phyloP scores from a whole-genome alignment of 2,329 filamentous ascomycete species.

The Fusarium sp. region DNA sequence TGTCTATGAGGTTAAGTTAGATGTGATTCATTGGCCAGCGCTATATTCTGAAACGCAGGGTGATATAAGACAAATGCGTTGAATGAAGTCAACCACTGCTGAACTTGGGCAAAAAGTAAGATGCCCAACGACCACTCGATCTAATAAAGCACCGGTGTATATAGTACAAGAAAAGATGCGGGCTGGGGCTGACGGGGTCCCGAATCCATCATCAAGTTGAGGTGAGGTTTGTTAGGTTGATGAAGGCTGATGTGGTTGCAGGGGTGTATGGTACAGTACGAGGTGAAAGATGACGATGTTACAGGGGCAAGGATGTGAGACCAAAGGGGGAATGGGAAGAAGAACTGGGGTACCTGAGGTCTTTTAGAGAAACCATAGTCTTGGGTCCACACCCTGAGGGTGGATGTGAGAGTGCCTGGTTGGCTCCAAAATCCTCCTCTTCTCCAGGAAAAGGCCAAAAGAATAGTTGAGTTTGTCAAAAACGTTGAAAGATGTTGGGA shows the following conservation, averaged over 20 bases:
- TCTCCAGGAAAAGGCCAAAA: neutral
- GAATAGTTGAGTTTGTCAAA: neutral
- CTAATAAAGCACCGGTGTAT: neutral
- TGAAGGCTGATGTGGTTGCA: slow-evolving; percentile 12
- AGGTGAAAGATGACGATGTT: slow-evolving; percentile 8
- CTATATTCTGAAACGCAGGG: neutral
- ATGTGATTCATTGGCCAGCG: neutral
- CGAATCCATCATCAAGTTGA: neutral
- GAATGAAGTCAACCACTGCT: neutral
- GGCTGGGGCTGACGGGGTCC: neutral
- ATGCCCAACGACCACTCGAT: neutral
- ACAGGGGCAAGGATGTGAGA: slow-evolving; percentile 14
- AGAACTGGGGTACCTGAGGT: slow-evolving; percentile 26
- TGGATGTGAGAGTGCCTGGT: neutral
- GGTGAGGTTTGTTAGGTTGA: neutral
- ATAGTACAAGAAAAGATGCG: neutral
- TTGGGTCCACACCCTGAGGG: slow-evolving; percentile 18
- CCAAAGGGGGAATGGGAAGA: slow-evolving; percentile 1
- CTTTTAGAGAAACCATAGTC: slow-evolving; percentile 16
- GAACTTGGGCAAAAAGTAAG: neutral
- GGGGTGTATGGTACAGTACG: slow-evolving; percentile 5
- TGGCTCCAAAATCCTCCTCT: neutral
- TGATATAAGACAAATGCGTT: neutral
- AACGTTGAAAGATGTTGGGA: neutral
- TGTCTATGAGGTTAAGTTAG: slow-evolving; percentile 43